Evolutionary conservation across 176 grass and related monocot species (phyloP).

Genomic region (Rhynchospora tenuis): DNA sequence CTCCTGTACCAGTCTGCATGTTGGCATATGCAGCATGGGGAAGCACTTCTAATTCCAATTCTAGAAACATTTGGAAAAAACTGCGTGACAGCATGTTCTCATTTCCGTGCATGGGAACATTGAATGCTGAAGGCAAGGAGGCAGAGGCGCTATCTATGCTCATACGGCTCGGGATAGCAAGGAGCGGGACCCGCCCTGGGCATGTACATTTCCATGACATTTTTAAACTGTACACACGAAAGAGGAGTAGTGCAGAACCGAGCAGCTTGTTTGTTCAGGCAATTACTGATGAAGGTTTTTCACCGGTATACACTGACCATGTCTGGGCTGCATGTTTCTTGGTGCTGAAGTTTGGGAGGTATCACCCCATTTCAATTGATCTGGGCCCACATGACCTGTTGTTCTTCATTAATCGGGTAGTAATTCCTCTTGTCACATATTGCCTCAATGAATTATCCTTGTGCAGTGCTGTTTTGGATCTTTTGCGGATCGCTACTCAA

Average conservation of each 20-base stretch:
- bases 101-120: background rate
- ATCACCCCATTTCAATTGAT: background rate
- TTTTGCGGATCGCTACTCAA: conserved; percentile 39
- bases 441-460: conserved; percentile 17
- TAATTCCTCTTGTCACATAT: conserved; percentile 23
- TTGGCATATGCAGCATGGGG: conserved; percentile 5
- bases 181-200: background rate
- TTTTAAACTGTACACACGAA: conserved; percentile 26
- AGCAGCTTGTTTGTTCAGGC: conserved; percentile 1
- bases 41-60: background rate
- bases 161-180: conserved; percentile 26
- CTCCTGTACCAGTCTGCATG: conserved; percentile 29
- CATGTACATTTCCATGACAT: conserved; percentile 43
- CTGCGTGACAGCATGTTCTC: background rate
- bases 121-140: conserved; percentile 15
- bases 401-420: conserved; percentile 25
- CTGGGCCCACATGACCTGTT: conserved; percentile 26
- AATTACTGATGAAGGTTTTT: background rate
- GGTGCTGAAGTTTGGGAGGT: conserved; percentile 30
- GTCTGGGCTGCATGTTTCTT: conserved; percentile 53
- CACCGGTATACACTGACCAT: conserved; percentile 22
- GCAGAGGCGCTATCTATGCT: conserved; percentile 25
- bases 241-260: conserved; percentile 1
- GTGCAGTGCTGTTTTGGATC: conserved; percentile 28
- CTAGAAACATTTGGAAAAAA: conserved; percentile 13